phyloP scores from a whole-genome alignment of 192 early-diverging fungal genomes.

The Lobosporangium transversale region DNA sequence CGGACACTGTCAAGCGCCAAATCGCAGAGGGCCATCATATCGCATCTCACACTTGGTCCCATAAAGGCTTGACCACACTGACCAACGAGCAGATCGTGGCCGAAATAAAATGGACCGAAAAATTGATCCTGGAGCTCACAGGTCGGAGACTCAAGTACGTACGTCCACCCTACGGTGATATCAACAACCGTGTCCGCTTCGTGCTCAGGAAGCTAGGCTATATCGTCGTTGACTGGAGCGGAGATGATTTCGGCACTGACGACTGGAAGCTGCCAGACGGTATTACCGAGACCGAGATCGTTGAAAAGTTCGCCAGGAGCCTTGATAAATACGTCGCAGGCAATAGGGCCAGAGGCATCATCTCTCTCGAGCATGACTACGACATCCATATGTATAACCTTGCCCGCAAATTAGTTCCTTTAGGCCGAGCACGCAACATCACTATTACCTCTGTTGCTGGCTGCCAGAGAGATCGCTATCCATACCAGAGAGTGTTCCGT shows the following conservation, averaged over 20 bases:
- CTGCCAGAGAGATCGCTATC: not conserved
- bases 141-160: not conserved
- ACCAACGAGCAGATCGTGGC: not conserved
- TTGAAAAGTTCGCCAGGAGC: not conserved
- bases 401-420: not conserved
- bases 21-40: not conserved
- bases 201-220: not conserved
- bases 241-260: not conserved
- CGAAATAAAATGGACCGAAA: not conserved
- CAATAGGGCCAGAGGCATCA: not conserved
- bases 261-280: too few relatives aligned
- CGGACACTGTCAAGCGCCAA: not conserved
- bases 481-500: not conserved
- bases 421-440: not conserved
- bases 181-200: not conserved
- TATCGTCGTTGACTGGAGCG: not conserved
- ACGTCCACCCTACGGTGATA: not conserved
- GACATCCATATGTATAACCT: not conserved
- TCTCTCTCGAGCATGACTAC: not conserved
- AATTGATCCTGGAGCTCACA: not conserved
- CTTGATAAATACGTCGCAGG: not conserved
- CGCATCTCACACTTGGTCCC: not conserved
- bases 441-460: too few relatives aligned
- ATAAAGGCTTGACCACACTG: not conserved
- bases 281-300: too few relatives aligned